Evolutionary conservation across 805 yeast genomes (phyloP), one percentile per base, ranked within the genome.

Genomic region (Saccharomycopsis oosterbeekiorum): DNA sequence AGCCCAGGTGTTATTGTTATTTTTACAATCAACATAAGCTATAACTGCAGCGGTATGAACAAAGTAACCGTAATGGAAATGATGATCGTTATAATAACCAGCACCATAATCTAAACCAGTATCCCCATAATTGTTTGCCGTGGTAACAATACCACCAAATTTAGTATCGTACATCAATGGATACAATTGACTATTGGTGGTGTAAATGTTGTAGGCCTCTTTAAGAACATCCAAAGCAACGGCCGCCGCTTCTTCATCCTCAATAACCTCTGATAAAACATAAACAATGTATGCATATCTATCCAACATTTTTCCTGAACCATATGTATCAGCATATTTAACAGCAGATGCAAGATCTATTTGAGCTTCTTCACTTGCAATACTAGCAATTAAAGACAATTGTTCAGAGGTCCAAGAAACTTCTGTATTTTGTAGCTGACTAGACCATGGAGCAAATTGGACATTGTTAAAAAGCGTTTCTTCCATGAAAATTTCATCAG

Each of bases 1-100:
- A 4, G 76, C 78, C 82, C 83, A 79, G 6, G 77, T 70, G 57
- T 81, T 81, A 17, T 55, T 47, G 8, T 59, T 79, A 40, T 63
- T 64, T 62, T 73, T 74, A 47, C 81, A 71, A 69, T 83, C 88
- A 6, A 83, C 85, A 11, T 85, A 81, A 21, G 86, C 88, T 29
- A 83, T 83, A 37, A 83, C 78, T 29, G 86, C 86, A 1, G 88
- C 88, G 3, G 86, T 84, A 67, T 81, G 84, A 51, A 81, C 73
- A 62, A 73, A 75, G 69, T 80, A 81, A 21, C 83, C 83, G 65
- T 80, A 81, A 66, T 81, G 84, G 78, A 80, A 81, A 66, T 81
- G 84, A 66, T 81, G 84, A 68, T 81, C 84, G 67, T 80, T 80
- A 67, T 81, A 81, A 68, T 74, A 75, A n/a, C 77, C 74, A 59